Evolutionary conservation across 2,329 filamentous ascomycete species (phyloP), one percentile per base, ranked within the genome.

Genomic region (Ophidiomyces ophidiicola): DNA sequence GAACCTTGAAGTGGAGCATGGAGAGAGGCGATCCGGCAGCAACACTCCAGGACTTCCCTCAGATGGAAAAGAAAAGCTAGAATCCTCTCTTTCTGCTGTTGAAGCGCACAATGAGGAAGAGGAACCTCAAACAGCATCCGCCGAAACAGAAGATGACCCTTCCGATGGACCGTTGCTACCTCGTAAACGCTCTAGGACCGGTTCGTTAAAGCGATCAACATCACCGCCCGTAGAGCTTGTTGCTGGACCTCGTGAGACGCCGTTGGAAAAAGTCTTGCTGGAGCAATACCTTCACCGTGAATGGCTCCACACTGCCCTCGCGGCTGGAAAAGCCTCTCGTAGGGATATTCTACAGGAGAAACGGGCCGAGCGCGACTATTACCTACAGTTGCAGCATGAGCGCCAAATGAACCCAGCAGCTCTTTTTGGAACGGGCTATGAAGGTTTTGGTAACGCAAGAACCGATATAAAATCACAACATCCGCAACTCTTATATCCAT

Each of bases 371-470:
- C 71, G 77, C 43, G 72, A 79, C 44, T 78, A 84, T 55, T 85
- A 88, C 66, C 69, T 74, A 43, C 61, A 69, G 34, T 56, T 84
- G 48, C 63, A 81, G 69, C 60, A 75, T 69, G 64, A 72, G 36
- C 66, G 71, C 31, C 65, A 70, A 32, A 53, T 64, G 44, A 68
- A 76, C 47, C 74, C 76, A 11, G 74, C 68, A 26, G 66, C 69
- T 7, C 60, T 80, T 20, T 80, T 76, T 54, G 76, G 76, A 20
- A 63, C 67, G 50, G 90, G 90, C 39, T 98, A 93, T 58, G 78
- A 75, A 55, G 88, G 87, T 31, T 94, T 81, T 55, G 88, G 83
- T 48, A 96, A 96, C 65, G 80, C 82, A 45, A 70, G 76, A 51
- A 94, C 88, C 20, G 85, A 87, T 53, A 67, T 68, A 44, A 69